A percentile compares a stretch with the other conserved stretches of the same genome.
Evolutionary conservation across 345 rosid genomes (phyloP).

Genomic region (Fremontodendron californicum): DNA sequence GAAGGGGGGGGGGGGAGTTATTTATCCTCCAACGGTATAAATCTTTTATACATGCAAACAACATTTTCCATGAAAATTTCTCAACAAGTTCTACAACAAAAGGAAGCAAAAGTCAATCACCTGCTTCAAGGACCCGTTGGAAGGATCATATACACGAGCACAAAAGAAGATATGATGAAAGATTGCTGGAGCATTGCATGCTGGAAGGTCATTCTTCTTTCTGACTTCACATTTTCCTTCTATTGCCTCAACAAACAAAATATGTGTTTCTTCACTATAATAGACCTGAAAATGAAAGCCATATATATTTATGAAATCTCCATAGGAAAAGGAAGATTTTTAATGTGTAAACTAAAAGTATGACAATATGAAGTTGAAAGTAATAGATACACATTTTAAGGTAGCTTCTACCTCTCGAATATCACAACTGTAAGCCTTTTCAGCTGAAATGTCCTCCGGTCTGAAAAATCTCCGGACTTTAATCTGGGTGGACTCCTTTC

Average conservation of each 20-base stretch:
- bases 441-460: conserved; percentile 64
- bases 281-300: conserved; percentile 49
- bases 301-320: not conserved
- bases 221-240: conserved; percentile 87
- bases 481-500: conserved; percentile 34
- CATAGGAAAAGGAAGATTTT: conserved; percentile 2
- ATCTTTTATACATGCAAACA: not conserved
- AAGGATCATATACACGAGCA: conserved; percentile 65
- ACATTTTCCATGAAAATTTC: not conserved
- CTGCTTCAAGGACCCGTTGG: conserved; percentile 67
- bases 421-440: conserved; percentile 60
- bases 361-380: not conserved
- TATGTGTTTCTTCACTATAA: conserved; percentile 52
- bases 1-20: not conserved
- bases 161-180: conserved; percentile 81
- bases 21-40: not conserved
- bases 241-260: conserved; percentile 36
- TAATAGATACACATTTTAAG: not conserved
- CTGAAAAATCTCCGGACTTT: conserved; percentile 54
- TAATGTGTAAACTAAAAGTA: conserved; percentile 10
- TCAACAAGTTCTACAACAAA: not conserved
- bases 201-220: conserved; percentile 62
- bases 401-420: conserved; percentile 48
- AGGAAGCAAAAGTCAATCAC: conserved; percentile 29
- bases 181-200: conserved; percentile 36